Evolutionary conservation across 495 filamentous ascomycete genomes (phyloP).

Genomic region (Cetradonia linearis): DNA sequence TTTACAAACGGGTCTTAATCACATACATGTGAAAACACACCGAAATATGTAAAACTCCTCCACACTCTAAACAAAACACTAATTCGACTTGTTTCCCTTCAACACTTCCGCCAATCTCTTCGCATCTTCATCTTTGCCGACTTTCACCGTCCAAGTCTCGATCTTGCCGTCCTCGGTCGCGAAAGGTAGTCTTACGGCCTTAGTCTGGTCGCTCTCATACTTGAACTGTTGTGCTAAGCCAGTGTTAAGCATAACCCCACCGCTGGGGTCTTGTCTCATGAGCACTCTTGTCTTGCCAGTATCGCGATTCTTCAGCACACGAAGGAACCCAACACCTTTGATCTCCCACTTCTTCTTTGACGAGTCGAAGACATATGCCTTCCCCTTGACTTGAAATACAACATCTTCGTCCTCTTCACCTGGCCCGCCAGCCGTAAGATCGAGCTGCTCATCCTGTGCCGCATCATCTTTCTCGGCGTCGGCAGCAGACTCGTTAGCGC

Average conservation of each 20-base stretch:
- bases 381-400: slow-evolving; percentile 52
- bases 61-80: background rate
- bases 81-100: slow-evolving; percentile 17
- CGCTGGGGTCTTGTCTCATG: slow-evolving; percentile 57
- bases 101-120: slow-evolving; percentile 13
- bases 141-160: slow-evolving; percentile 16
- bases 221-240: slow-evolving; percentile 45
- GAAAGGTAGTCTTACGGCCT: slow-evolving; percentile 15
- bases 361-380: slow-evolving; percentile 45
- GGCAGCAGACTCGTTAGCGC: slow-evolving; percentile 33
- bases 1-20: background rate
- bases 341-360: slow-evolving; percentile 44
- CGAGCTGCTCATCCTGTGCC: slow-evolving; percentile 46
- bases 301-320: slow-evolving; percentile 55
- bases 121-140: slow-evolving; percentile 21
- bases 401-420: slow-evolving; percentile 64
- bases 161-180: slow-evolving; percentile 14
- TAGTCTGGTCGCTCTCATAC: slow-evolving; percentile 32
- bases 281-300: slow-evolving; percentile 54
- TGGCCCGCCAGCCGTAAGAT: slow-evolving; percentile 50
- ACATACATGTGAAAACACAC: background rate
- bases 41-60: slow-evolving; percentile 9
- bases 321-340: slow-evolving; percentile 54
- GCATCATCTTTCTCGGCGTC: slow-evolving; percentile 37
- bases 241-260: slow-evolving; percentile 59